Evolutionary conservation across 75 land plant genomes (phyloP), one percentile per base, ranked within the genome.

Genomic region (Selaginella tamariscina): DNA sequence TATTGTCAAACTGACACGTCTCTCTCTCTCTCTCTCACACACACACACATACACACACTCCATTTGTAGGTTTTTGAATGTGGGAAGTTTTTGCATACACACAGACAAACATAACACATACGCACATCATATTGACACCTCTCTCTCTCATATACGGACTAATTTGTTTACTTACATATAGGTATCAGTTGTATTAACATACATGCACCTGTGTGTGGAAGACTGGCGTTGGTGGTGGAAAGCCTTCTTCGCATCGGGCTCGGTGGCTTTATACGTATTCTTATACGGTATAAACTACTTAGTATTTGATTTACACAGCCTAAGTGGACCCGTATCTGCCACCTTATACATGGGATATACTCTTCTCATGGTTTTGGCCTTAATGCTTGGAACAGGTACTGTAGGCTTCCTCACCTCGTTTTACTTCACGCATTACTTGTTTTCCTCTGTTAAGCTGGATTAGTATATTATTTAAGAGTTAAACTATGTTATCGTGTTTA

Each of bases 221-320:
- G 94, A 89, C 68, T 86, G 86, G 86, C 68, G 73, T 39, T 89
- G 94, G 94, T 89, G 94, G 94, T 89, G 94, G 95, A 89, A 89
- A 54, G 75, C 89, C 0, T 89, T 89, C 87, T 89, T 82, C 77
- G 85, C 95, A 1, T 86, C 87, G 24, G 95, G 95, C 1, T 89
- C 91, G 0, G 91, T 89, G 56, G 85, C 87, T 2, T 44, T 89
- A 18, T 89, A 87, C 68, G 90, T 87, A 24, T 84, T 89, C 78
- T 64, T 86, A 5, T 89, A 89, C 77, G 81, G 90, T 0, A 75
- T 89, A 72, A 89, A 86, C 62, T 86, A 89, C 33, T 76, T 89
- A 32, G 75, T 89, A 0, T 86, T 89, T 67, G 91, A 89, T 54
- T 79, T 89, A 0, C 76, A 78, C 63, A 89, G 87, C 68, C 65